phyloP scores from a whole-genome alignment of 169 alveolate species.

The Cystoisospora suis region DNA sequence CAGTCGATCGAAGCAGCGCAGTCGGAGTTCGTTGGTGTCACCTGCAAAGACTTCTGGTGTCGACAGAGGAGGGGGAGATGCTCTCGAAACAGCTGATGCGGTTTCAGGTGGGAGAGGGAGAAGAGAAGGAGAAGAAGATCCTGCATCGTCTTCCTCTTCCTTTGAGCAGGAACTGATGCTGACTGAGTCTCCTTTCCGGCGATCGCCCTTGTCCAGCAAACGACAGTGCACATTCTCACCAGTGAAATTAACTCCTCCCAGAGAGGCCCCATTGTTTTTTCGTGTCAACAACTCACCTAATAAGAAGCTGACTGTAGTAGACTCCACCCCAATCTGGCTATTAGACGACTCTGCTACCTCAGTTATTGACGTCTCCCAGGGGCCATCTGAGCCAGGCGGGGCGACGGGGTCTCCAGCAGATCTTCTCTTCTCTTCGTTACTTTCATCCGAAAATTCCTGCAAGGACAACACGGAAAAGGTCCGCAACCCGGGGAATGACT shows the following conservation, averaged over 20 bases:
- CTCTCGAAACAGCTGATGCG: too few species aligned
- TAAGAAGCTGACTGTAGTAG: too few species aligned
- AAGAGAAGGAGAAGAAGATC: neutral
- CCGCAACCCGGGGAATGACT: too few species aligned
- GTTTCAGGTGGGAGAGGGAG: neutral
- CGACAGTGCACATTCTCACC: neutral
- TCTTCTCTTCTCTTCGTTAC: too few species aligned
- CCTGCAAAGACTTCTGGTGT: neutral
- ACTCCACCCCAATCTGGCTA: too few species aligned
- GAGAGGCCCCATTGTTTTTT: neutral
- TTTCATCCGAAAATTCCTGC: too few species aligned
- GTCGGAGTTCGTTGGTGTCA: neutral
- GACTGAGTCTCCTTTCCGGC: slow-evolving; percentile 6
- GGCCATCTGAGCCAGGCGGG: too few species aligned
- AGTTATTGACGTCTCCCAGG: too few species aligned
- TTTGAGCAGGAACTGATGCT: neutral
- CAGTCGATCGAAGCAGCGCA: slow-evolving; percentile 27
- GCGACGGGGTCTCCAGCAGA: too few species aligned
- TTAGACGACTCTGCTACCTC: too few species aligned
- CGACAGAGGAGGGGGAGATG: neutral
- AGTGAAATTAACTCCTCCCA: neutral
- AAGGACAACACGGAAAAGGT: too few species aligned
- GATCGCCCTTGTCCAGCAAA: slow-evolving; percentile 1
- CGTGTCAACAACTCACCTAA: neutral
- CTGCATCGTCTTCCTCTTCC: too few species aligned